Conservation (phyloP, 768 basidiomycete species). For the Lentinula raphanica region DNA sequence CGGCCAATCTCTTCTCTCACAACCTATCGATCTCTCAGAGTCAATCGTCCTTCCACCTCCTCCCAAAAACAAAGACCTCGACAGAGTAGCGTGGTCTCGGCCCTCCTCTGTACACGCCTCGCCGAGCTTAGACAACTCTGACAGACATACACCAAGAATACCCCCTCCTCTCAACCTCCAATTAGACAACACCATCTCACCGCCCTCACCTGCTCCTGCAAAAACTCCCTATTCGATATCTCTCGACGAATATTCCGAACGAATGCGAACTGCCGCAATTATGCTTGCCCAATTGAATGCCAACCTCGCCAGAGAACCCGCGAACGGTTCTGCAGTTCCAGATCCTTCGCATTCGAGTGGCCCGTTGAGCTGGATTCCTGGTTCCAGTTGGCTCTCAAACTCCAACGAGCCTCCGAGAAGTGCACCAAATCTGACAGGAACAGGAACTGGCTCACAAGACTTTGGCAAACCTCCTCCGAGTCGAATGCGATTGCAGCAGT, state of each 20-base stretch:
- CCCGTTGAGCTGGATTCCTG: constrained; percentile 47
- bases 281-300: constrained; percentile 97
- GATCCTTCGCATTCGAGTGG: constrained; percentile 20
- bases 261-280: constrained; percentile 97
- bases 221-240: constrained; percentile 40
- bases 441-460: constrained; percentile 8
- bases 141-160: constrained; percentile 13
- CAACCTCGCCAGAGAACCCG: constrained; percentile 55
- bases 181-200: constrained; percentile 1
- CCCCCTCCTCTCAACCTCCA: constrained; percentile 7
- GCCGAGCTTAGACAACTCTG: constrained; percentile 13
- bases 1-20: constrained; percentile 65
- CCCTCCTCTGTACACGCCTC: constrained; percentile 44
- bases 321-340: constrained; percentile 6
- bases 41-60: constrained; percentile 76
- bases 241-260: constrained; percentile 94
- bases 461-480: constrained; percentile 22
- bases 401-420: constrained; percentile 17
- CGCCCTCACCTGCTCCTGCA: neutral
- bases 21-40: constrained; percentile 74
- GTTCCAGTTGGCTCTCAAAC: constrained; percentile 46
- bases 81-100: constrained; percentile 78
- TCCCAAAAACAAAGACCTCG: constrained; percentile 86
- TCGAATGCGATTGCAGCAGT: constrained; percentile 70
- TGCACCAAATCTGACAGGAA: constrained; percentile 12